phyloP scores from a whole-genome alignment of 2,329 filamentous ascomycete species.

The Emydomyces testavorans region DNA sequence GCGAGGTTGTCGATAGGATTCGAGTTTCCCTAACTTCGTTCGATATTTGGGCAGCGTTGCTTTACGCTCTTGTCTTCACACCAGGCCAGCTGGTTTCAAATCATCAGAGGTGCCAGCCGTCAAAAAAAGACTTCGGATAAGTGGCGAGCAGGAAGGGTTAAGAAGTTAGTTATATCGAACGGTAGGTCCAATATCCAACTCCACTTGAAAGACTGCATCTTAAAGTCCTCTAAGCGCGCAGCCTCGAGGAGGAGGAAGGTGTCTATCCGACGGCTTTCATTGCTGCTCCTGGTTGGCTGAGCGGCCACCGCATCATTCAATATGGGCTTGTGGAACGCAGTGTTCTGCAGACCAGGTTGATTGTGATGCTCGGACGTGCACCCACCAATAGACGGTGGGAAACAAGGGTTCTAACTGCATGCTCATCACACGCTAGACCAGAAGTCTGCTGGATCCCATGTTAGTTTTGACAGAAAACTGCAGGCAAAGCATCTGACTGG shows the following conservation, averaged over 20 bases:
- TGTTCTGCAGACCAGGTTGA: neutral
- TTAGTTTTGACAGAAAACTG: neutral
- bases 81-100: conserved; percentile 16
- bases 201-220: neutral
- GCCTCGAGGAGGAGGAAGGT: neutral
- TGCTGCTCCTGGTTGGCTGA: conserved; percentile 4
- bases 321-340: neutral
- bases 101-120: neutral
- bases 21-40: neutral
- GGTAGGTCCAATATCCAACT: neutral
- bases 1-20: neutral
- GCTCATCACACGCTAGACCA: conserved; percentile 30
- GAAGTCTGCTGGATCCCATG: neutral
- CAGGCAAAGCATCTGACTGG: conserved; percentile 3
- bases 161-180: neutral
- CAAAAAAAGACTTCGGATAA: neutral
- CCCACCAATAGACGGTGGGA: conserved; percentile 1
- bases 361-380: conserved; percentile 6
- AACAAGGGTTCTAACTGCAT: conserved; percentile 5
- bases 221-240: conserved; percentile 6
- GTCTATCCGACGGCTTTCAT: neutral
- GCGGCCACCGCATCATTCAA: neutral
- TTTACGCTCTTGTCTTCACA: conserved; percentile 7
- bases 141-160: neutral
- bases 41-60: neutral